Base-by-base conservation (phyloP, 352 stramenopile genomes). In the Pythium inflatum region DNA sequence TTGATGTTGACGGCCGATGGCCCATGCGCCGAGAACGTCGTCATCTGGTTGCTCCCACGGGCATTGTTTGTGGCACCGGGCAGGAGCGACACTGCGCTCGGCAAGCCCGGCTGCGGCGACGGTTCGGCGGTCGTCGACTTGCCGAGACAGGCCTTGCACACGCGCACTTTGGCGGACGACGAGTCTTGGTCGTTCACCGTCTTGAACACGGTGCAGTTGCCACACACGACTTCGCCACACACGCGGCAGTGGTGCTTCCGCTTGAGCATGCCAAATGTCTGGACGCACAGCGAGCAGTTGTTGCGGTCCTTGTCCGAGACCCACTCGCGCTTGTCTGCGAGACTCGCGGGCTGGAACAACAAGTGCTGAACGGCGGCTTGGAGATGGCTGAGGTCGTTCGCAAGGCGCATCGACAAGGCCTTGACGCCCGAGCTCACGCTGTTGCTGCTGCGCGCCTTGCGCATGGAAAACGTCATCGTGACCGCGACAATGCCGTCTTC, bases 221-320 rank as follows among this genome's bases (percentile, higher is more conserved):
- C 83, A 56, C 89, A 97, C 20, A 97, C 88, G n/a, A 97, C 88
- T 65, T 94, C 88, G 5, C 89, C 89, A 50, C 89, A 97, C 13
- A 93, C 84, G 38, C 89, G 85, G 54, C 89, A 97, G 69, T 97
- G 89, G 63, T 97, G 89, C 27, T 87, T 86, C 33, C 89, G 81
- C 64, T 88, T 89, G n/a, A 96, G 69, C 80, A 95, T 85, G 28
- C 80, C 71, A 28, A 96, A 96, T 0, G 81, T 78, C 57, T 93
- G 89, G 16, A 89, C 76, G 40, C 89, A 96, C 2, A 94, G 73
- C 43, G 82, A 92, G 75, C 89, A 96, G 62, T 91, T 92, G 34
- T 82, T 83, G 30, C 89, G 84, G 33, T 91, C 78, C 12, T 75
- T 78, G 58, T 96, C 87, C 31, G 80, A 82, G n/a, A 96, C 87